Percentiles rank a stretch among this genome's conserved stretches.
Conservation (phyloP, 164 flowering plant genomes). For the Chimonanthus salicifolius region DNA sequence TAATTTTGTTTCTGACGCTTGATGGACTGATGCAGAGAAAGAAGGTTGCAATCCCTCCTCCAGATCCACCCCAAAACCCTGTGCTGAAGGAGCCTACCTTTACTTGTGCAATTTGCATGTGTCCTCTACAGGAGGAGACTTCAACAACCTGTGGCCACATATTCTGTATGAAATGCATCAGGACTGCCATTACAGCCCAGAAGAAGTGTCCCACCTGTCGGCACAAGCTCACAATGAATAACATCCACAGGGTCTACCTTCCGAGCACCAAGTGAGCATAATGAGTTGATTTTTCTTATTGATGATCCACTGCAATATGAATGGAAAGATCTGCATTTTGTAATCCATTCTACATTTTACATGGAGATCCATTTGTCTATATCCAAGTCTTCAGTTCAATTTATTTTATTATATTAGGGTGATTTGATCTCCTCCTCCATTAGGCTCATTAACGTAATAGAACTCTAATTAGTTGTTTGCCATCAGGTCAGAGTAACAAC, state of each 20-base stretch:
- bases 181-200: conserved; percentile 53
- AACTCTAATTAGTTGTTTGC: no score
- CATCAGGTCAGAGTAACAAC: no score
- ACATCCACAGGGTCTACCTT: conserved; percentile 70
- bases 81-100: conserved; percentile 57
- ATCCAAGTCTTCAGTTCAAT: background rate
- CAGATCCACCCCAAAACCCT: background rate
- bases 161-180: conserved; percentile 82
- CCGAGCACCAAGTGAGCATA: conserved; percentile 38
- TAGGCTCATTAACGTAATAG: no score
- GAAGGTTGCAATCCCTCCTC: conserved; percentile 2
- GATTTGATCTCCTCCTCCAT: no score
- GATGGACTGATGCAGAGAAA: conserved; percentile 27
- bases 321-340: background rate
- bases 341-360: background rate
- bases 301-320: background rate
- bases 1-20: background rate
- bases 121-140: conserved; percentile 57
- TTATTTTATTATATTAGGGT: no score
- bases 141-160: conserved; percentile 94
- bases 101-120: conserved; percentile 82
- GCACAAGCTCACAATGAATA: conserved; percentile 44
- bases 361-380: background rate
- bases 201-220: conserved; percentile 85
- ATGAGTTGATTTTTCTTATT: background rate